Conservation (phyloP, 2,329 filamentous ascomycete genomes). For the Fonsecaea monophora region DNA sequence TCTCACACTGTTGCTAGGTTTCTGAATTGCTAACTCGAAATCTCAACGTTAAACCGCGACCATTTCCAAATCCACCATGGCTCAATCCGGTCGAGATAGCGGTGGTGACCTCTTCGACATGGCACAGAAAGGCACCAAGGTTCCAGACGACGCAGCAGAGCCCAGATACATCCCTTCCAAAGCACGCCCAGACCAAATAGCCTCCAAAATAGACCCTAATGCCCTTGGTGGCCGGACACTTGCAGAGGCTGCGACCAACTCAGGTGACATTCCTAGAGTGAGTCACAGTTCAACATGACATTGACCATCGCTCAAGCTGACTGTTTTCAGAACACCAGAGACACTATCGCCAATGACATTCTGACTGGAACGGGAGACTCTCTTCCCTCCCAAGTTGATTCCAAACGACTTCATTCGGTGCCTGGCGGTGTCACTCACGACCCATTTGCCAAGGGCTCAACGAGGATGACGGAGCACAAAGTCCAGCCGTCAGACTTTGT, state of each 20-base stretch:
- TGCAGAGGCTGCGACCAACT: constrained; percentile 57
- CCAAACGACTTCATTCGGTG: constrained; percentile 48
- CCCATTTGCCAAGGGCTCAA: constrained; percentile 48
- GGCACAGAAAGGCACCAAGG: constrained; percentile 47
- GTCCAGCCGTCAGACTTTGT: constrained; percentile 49
- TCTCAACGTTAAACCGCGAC: not conserved
- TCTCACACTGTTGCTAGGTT: not conserved
- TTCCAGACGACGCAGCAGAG: constrained; percentile 56
- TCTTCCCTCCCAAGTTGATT: constrained; percentile 48
- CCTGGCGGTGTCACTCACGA: constrained; percentile 43
- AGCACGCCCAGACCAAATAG: constrained; percentile 55
- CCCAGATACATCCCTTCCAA: constrained; percentile 57
- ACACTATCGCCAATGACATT: constrained; percentile 49
- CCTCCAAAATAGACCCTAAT: constrained; percentile 46
- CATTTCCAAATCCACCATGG: constrained; percentile 3
- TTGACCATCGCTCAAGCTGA: constrained; percentile 6
- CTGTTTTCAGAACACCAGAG: constrained; percentile 38
- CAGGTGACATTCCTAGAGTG: constrained; percentile 54
- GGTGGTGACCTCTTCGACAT: constrained; percentile 51
- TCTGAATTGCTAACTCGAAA: not conserved
- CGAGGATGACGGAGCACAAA: constrained; percentile 50
- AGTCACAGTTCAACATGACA: constrained; percentile 6
- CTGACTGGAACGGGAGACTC: constrained; percentile 51
- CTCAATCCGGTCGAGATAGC: constrained; percentile 40
- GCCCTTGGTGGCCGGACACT: constrained; percentile 46